A percentile compares a stretch with the other conserved stretches of the same genome.
Evolutionary conservation across 257 asterid genomes (phyloP).

Genomic region (Nicotiana otophora): DNA sequence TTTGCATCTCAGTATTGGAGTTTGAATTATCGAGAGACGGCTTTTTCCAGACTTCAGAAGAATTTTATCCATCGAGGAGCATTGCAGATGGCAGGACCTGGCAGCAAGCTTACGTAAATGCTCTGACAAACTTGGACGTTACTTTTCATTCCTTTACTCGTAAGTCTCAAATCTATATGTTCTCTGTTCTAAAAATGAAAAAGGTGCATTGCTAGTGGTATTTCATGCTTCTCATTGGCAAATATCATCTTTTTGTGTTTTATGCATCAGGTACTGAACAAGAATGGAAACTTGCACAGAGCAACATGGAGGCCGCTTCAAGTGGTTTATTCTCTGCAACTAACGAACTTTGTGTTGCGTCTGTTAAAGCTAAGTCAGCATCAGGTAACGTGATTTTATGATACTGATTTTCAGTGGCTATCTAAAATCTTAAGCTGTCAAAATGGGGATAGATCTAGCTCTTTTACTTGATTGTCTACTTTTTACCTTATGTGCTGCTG

Average conservation of each 20-base stretch:
- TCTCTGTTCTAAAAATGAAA: not conserved
- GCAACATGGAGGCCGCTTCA: slow-evolving; percentile 92
- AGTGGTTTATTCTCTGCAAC: slow-evolving; percentile 70
- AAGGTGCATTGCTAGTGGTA: not conserved
- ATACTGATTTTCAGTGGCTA: not conserved
- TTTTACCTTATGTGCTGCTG: not conserved
- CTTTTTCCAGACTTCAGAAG: slow-evolving; percentile 46
- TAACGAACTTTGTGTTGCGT: slow-evolving; percentile 72
- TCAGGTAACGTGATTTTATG: slow-evolving; percentile 54
- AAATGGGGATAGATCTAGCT: not conserved
- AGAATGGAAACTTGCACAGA: slow-evolving; percentile 89
- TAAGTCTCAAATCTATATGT: slow-evolving; percentile 34
- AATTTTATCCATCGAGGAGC: slow-evolving; percentile 42
- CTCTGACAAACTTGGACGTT: slow-evolving; percentile 66
- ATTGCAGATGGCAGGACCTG: slow-evolving; percentile 72
- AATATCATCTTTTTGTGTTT: slow-evolving; percentile 17
- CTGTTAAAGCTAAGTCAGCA: slow-evolving; percentile 68
- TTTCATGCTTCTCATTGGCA: slow-evolving; percentile 18
- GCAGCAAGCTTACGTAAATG: slow-evolving; percentile 76
- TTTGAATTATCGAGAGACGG: slow-evolving; percentile 97
- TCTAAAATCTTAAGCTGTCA: not conserved
- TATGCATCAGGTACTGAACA: slow-evolving; percentile 80
- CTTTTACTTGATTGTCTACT: not conserved
- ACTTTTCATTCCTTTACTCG: slow-evolving; percentile 80
- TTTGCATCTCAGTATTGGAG: slow-evolving; percentile 78